phyloP scores from a whole-genome alignment of 2,329 filamentous ascomycete species.

The Colletotrichum higginsianum region DNA sequence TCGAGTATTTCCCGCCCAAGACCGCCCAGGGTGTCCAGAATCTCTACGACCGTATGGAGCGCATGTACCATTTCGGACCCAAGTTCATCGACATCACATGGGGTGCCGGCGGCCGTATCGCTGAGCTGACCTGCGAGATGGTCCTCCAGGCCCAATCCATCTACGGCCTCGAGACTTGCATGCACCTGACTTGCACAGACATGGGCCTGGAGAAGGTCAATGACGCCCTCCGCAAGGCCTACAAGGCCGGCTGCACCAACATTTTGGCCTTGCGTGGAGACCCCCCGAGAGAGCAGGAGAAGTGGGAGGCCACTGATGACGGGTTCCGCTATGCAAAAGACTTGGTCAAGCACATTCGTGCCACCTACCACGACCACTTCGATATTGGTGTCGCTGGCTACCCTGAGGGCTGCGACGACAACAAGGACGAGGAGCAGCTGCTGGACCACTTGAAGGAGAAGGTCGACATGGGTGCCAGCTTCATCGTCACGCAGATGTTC shows the following conservation, averaged over 20 bases:
- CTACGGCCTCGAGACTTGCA: constrained; percentile 97
- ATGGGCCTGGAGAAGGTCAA: constrained; percentile 96
- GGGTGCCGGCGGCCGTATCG: constrained; percentile 93
- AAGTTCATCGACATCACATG: constrained; percentile 99
- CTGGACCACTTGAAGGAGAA: constrained; percentile 95
- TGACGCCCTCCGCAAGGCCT: constrained; percentile 87
- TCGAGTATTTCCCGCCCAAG: constrained; percentile 99
- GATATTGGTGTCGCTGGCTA: constrained; percentile 98
- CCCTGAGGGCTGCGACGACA: constrained; percentile 95
- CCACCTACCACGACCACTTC: constrained; percentile 82
- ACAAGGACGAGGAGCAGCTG: constrained; percentile 86
- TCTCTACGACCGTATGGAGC: constrained; percentile 99
- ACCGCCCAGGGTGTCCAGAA: constrained; percentile 98
- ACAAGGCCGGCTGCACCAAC: constrained; percentile 96
- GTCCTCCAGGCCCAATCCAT: constrained; percentile 95
- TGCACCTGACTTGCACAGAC: constrained; percentile 98
- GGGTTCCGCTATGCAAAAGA: constrained; percentile 95
- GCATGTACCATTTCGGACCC: constrained; percentile 95
- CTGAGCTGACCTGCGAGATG: constrained; percentile 97
- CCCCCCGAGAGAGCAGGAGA: constrained; percentile 92
- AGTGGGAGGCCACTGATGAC: constrained; percentile 90
- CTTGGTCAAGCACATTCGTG: constrained; percentile 86
- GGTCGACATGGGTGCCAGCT: constrained; percentile 92
- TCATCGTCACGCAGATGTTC: constrained; percentile 99
- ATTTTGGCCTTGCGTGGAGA: constrained; percentile 95